Conservation (phyloP, 306 rosid genomes). For the Lablab purpureus region DNA sequence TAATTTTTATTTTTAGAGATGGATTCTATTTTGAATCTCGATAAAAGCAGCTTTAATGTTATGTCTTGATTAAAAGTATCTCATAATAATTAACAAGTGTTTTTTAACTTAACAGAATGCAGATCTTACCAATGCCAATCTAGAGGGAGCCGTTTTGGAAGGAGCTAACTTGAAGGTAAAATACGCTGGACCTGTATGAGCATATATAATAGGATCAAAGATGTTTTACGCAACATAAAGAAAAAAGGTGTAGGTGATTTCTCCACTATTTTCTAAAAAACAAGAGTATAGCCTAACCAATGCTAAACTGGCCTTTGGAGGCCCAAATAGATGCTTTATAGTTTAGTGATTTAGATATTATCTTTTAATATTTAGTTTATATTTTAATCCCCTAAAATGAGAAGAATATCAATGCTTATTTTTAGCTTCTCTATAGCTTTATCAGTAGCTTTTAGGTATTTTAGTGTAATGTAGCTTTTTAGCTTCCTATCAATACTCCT, state of each 20-base stretch:
- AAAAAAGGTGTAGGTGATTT: not conserved
- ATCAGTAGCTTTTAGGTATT: too few relatives aligned
- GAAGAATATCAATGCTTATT: too few relatives aligned
- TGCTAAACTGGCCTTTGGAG: too few relatives aligned
- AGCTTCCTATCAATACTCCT: too few relatives aligned
- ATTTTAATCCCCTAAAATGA: too few relatives aligned
- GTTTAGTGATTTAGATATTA: too few relatives aligned
- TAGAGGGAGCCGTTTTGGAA: slow-evolving; percentile 90
- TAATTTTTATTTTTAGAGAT: slow-evolving; percentile 12
- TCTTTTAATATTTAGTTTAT: too few relatives aligned
- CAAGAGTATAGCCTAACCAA: too few relatives aligned
- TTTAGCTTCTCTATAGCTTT: too few relatives aligned
- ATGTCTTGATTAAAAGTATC: slow-evolving; percentile 18
- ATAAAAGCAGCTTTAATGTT: slow-evolving; percentile 9
- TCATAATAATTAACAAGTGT: slow-evolving; percentile 12
- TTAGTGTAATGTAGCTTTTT: too few relatives aligned
- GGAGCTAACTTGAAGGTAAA: slow-evolving; percentile 97
- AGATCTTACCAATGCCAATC: slow-evolving; percentile 90
- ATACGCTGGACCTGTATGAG: slow-evolving; percentile 34
- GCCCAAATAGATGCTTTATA: too few relatives aligned
- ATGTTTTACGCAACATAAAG: not conserved
- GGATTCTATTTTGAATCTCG: slow-evolving; percentile 5
- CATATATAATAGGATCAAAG: slow-evolving; percentile 11
- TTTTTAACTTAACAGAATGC: slow-evolving; percentile 69
- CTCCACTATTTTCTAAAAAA: not conserved